Conservation (phyloP, 371 early-diverging fungal genomes). For the Nematocida minor region DNA sequence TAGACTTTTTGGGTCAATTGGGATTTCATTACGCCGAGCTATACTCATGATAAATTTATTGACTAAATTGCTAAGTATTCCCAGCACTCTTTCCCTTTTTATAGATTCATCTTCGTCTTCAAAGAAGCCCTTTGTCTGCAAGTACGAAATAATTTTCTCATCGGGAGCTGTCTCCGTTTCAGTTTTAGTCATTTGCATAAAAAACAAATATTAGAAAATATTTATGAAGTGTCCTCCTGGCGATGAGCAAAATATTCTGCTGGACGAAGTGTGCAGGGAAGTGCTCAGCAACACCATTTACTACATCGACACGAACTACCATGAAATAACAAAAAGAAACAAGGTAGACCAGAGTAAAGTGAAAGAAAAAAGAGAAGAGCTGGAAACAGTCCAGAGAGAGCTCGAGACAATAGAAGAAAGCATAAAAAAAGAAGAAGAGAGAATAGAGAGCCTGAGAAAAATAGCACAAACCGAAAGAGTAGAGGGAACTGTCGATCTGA, state of each 20-base stretch:
- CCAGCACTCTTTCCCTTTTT: slow-evolving; percentile 66
- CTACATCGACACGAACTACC: slow-evolving; percentile 18
- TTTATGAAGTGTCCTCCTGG: neutral
- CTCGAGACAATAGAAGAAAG: neutral
- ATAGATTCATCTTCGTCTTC: slow-evolving; percentile 68
- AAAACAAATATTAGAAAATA: slow-evolving; percentile 35
- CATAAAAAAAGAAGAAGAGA: neutral
- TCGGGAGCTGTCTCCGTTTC: slow-evolving; percentile 21
- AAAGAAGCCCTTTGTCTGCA: slow-evolving; percentile 58
- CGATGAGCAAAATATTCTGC: neutral
- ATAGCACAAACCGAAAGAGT: neutral
- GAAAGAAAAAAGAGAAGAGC: neutral
- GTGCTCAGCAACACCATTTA: slow-evolving; percentile 9
- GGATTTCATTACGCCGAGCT: slow-evolving; percentile 66
- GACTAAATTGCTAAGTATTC: slow-evolving; percentile 59
- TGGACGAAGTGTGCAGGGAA: neutral
- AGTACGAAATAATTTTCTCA: slow-evolving; percentile 52
- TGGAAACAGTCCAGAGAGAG: neutral
- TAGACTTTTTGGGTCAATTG: slow-evolving; percentile 73
- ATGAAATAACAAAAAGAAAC: neutral
- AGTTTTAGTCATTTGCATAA: slow-evolving; percentile 38
- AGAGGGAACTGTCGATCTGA: slow-evolving; percentile 7
- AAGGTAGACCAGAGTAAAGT: neutral
- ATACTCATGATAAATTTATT: slow-evolving; percentile 59
- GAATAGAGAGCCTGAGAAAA: neutral